phyloP scores from a whole-genome alignment of 2,329 filamentous ascomycete species.

The Beauveria sp. region DNA sequence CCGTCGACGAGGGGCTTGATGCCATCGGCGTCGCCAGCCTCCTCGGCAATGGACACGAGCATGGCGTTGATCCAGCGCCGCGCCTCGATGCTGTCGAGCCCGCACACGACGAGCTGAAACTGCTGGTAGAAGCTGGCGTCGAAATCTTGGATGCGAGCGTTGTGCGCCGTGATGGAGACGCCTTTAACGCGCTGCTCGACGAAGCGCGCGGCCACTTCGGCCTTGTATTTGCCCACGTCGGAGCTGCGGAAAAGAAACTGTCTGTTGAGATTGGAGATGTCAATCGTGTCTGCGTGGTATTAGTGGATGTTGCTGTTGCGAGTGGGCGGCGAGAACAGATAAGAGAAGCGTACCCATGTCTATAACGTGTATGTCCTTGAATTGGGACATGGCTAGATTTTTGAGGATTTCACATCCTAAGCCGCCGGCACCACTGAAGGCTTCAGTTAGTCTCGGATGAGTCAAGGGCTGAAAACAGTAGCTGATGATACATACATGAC shows the following conservation, averaged over 20 bases:
- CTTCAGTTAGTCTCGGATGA: constrained; percentile 13
- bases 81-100: constrained; percentile 93
- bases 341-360: constrained; percentile 68
- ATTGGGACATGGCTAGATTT: constrained; percentile 88
- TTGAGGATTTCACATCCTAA: constrained; percentile 95
- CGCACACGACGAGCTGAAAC: constrained; percentile 89
- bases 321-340: neutral
- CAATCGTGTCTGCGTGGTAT: constrained; percentile 70
- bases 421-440: constrained; percentile 75
- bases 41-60: constrained; percentile 82
- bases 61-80: constrained; percentile 98
- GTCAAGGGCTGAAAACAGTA: neutral
- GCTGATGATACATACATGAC: constrained; percentile 41
- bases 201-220: constrained; percentile 84
- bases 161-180: constrained; percentile 88
- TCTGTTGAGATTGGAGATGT: constrained; percentile 95
- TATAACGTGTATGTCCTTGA: constrained; percentile 96
- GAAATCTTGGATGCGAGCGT: constrained; percentile 93
- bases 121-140: constrained; percentile 96
- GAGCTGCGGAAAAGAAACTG: constrained; percentile 91
- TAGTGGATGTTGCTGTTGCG: constrained; percentile 1
- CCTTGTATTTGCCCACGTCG: constrained; percentile 91
- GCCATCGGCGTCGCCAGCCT: constrained; percentile 61
- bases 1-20: constrained; percentile 94
- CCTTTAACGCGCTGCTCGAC: constrained; percentile 85